Evolutionary conservation across 202 grass and related monocot species (phyloP).

Genomic region (Sporobolus alterniflorus): DNA sequence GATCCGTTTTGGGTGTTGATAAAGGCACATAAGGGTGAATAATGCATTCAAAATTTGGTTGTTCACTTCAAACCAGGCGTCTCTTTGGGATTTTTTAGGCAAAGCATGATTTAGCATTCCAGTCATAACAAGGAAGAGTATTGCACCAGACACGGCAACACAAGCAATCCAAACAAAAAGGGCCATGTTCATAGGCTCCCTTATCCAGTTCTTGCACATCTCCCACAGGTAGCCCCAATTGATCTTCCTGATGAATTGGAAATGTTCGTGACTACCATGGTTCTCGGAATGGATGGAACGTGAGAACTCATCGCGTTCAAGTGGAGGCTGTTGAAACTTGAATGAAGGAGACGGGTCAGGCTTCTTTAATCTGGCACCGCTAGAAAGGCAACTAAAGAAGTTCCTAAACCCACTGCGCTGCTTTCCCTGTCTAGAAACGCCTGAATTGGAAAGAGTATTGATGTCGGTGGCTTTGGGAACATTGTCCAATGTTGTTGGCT

Average conservation of each 20-base stretch:
- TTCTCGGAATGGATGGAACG: conserved; percentile 69
- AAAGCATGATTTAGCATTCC: conserved; percentile 88
- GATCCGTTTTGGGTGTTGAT: conserved; percentile 85
- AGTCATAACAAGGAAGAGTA: conserved; percentile 97
- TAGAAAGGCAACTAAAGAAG: conserved; percentile 30
- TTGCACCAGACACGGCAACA: conserved; percentile 93
- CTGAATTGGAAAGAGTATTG: conserved; percentile 24
- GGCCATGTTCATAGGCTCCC: conserved; percentile 88
- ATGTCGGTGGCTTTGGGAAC: conserved; percentile 4
- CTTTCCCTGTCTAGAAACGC: conserved; percentile 26
- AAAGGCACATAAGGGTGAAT: conserved; percentile 99
- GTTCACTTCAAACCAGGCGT: conserved; percentile 98
- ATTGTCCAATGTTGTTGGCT: conserved; percentile 34
- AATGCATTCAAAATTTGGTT: conserved; percentile 99
- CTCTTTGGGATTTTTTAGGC: conserved; percentile 76
- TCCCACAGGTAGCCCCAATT: conserved; percentile 80
- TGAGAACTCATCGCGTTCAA: conserved; percentile 80
- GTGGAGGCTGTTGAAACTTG: conserved; percentile 73
- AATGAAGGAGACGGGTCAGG: conserved; percentile 64
- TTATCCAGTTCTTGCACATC: conserved; percentile 85
- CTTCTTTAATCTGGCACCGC: conserved; percentile 55
- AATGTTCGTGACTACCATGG: conserved; percentile 42
- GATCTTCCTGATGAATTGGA: conserved; percentile 79
- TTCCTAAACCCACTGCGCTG: conserved; percentile 41
- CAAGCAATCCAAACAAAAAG: conserved; percentile 85